Evolutionary conservation across 2,329 filamentous ascomycete genomes (phyloP).

Genomic region (Zopfia rhizophila): DNA sequence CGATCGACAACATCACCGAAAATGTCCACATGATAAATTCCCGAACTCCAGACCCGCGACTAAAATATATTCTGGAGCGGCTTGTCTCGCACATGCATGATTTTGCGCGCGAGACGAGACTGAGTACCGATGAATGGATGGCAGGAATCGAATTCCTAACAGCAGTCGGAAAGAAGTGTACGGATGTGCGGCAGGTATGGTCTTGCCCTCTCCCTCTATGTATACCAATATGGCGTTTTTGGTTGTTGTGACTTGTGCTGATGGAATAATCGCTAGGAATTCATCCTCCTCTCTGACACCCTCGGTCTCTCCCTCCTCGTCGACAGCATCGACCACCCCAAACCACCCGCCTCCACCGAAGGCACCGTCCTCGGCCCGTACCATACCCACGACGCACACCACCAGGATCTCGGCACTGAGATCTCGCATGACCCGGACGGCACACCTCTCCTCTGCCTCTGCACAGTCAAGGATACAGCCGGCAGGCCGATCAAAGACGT

Average conservation of each 20-base stretch:
- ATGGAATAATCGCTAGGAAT: conserved; percentile 75
- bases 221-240: background rate
- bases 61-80: conserved; percentile 77
- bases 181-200: conserved; percentile 75
- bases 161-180: conserved; percentile 76
- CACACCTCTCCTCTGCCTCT: conserved; percentile 76
- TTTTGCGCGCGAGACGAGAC: conserved; percentile 80
- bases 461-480: conserved; percentile 72
- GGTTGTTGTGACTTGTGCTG: too few relatives aligned
- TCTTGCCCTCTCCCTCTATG: conserved; percentile 30
- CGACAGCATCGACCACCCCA: conserved; percentile 85
- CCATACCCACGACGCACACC: conserved; percentile 80
- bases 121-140: conserved; percentile 84
- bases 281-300: conserved; percentile 83
- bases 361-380: conserved; percentile 85
- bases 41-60: conserved; percentile 70
- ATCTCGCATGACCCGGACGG: conserved; percentile 78
- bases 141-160: conserved; percentile 76
- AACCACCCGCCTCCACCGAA: conserved; percentile 75
- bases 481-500: conserved; percentile 72
- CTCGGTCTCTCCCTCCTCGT: conserved; percentile 83
- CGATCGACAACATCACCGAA: conserved; percentile 81
- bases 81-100: conserved; percentile 83
- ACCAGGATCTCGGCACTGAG: conserved; percentile 63
- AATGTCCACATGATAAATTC: conserved; percentile 81